A percentile compares a stretch with the other conserved stretches of the same genome.
phyloP scores from a whole-genome alignment of 768 basidiomycete species.

The Boletus reticulatus region DNA sequence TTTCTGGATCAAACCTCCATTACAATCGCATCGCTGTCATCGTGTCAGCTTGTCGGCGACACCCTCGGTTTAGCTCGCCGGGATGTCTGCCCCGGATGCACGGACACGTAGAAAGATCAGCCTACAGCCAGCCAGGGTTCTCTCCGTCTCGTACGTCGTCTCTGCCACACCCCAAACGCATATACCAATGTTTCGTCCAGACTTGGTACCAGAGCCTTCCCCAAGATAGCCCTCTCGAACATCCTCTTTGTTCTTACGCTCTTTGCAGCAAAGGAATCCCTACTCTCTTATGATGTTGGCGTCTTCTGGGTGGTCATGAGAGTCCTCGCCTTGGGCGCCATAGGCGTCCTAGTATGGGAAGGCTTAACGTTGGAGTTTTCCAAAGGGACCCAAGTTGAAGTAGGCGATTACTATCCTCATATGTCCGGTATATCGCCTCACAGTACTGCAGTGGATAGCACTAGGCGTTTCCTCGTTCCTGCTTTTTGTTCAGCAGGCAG shows the following conservation, averaged over 20 bases:
- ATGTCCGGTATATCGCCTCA: conserved; percentile 6
- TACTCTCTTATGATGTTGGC: conserved; percentile 64
- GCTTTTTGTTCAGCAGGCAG: conserved; percentile 65
- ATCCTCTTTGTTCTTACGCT: conserved; percentile 60
- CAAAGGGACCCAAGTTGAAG: conserved; percentile 59
- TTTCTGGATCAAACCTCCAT: conserved; percentile 5
- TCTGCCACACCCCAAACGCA: not conserved
- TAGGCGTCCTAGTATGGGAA: conserved; percentile 64
- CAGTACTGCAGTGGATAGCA: conserved; percentile 58
- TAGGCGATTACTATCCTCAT: conserved; percentile 30
- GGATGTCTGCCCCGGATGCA: conserved; percentile 66
- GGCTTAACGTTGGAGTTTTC: conserved; percentile 50
- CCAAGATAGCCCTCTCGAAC: conserved; percentile 59
- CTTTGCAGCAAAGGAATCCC: conserved; percentile 63
- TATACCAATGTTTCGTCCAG: conserved; percentile 27
- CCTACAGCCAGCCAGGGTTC: conserved; percentile 52
- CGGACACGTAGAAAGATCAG: conserved; percentile 64
- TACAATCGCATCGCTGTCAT: not conserved
- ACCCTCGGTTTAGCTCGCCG: conserved; percentile 8
- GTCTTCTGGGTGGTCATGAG: conserved; percentile 78
- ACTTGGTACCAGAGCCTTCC: conserved; percentile 50
- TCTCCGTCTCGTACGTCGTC: conserved; percentile 50
- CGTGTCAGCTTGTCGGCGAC: not conserved
- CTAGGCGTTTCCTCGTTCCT: conserved; percentile 65
- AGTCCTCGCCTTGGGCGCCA: conserved; percentile 68